Evolutionary conservation across 1,284 basidiomycete genomes (phyloP).

Genomic region (Apiotrichum sp.): DNA sequence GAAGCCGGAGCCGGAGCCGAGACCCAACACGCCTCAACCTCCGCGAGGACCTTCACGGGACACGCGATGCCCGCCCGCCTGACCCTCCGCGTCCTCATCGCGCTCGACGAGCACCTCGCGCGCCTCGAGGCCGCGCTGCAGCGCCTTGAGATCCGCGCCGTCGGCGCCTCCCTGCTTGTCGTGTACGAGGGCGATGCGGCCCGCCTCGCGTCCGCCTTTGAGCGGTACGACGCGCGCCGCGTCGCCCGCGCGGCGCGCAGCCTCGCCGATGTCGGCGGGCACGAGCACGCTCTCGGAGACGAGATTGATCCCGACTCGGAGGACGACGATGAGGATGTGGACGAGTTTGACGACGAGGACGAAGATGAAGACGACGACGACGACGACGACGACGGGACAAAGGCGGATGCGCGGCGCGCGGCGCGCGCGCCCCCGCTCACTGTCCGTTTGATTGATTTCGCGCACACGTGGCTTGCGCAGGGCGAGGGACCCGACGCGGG

Average conservation of each 20-base stretch:
- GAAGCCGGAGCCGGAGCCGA: too few relatives aligned
- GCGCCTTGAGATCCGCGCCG: constrained; percentile 66
- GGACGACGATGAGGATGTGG: constrained; percentile 29
- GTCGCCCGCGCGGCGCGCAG: constrained; percentile 5
- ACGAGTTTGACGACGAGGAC: constrained; percentile 30
- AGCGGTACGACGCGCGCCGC: constrained; percentile 43
- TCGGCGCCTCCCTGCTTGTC: constrained; percentile 73
- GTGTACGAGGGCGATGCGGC: constrained; percentile 70
- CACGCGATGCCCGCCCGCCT: constrained; percentile 54
- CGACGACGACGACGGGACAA: constrained; percentile 16
- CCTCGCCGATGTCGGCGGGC: constrained; percentile 6
- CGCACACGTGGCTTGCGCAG: constrained; percentile 66
- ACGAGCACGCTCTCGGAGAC: constrained; percentile 17
- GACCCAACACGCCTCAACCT: too few relatives aligned
- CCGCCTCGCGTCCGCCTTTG: constrained; percentile 49
- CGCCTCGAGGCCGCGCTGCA: constrained; percentile 55
- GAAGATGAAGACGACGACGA: too few relatives aligned
- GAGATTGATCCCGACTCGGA: constrained; percentile 41
- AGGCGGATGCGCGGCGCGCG: too few relatives aligned
- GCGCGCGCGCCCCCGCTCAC: too few relatives aligned
- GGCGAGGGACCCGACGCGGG: constrained; percentile 75
- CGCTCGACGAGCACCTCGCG: constrained; percentile 51
- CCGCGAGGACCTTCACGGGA: too few relatives aligned
- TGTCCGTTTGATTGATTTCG: constrained; percentile 87
- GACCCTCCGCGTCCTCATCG: constrained; percentile 57